Conservation (phyloP, 352 stramenopile genomes). For the Phytophthora litchii region DNA sequence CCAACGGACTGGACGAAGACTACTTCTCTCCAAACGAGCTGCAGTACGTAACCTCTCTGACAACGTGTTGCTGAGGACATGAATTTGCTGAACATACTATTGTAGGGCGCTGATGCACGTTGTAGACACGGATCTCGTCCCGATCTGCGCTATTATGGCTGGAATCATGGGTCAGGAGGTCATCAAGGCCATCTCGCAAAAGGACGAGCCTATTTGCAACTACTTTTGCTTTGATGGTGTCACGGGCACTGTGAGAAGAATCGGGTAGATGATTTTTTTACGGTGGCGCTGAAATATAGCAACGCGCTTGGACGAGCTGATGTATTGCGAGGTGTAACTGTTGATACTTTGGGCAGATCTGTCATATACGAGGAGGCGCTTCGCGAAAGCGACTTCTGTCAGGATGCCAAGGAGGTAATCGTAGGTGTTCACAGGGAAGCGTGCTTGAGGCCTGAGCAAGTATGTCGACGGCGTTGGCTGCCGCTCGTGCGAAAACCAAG, state of each 20-base stretch:
- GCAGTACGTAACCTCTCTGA: constrained; percentile 30
- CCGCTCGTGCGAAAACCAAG: constrained; percentile 66
- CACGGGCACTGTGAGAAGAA: constrained; percentile 59
- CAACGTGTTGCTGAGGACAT: neutral
- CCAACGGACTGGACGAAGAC: constrained; percentile 63
- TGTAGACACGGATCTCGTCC: constrained; percentile 74
- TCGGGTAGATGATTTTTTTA: constrained; percentile 41
- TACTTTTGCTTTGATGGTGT: constrained; percentile 93
- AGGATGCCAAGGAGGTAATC: constrained; percentile 1
- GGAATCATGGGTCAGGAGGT: constrained; percentile 98
- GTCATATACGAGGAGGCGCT: constrained; percentile 5
- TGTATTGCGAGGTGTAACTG: constrained; percentile 6
- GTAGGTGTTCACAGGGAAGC: neutral
- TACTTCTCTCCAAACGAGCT: constrained; percentile 67
- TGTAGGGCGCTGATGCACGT: constrained; percentile 49
- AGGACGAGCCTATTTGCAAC: constrained; percentile 97
- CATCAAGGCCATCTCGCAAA: constrained; percentile 97
- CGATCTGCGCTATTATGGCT: constrained; percentile 95
- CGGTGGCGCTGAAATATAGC: constrained; percentile 11
- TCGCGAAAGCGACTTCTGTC: neutral
- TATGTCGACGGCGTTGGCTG: constrained; percentile 72
- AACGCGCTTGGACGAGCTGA: too few relatives aligned
- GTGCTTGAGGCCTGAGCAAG: neutral
- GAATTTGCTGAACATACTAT: neutral
- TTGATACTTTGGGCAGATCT: constrained; percentile 11